Conservation (phyloP, 2,329 filamentous ascomycete genomes). For the Fusarium denticulatum region DNA sequence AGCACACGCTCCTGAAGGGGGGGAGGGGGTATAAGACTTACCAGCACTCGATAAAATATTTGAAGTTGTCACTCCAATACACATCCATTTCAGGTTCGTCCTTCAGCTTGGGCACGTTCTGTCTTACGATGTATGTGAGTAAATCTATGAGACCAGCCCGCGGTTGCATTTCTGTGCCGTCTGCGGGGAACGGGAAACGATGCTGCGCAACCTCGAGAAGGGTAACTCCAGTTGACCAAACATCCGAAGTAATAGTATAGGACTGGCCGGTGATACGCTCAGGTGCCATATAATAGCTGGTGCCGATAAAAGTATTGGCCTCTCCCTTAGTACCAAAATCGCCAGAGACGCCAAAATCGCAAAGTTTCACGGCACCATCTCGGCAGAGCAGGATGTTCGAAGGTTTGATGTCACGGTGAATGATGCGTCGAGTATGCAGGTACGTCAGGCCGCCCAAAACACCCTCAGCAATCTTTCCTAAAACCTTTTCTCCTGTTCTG, state of each 20-base stretch:
- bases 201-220: constrained; percentile 99
- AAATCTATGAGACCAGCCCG: constrained; percentile 93
- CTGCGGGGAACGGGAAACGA: constrained; percentile 96
- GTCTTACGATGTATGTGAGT: constrained; percentile 95
- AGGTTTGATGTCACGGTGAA: constrained; percentile 98
- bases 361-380: constrained; percentile 93
- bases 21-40: constrained; percentile 61
- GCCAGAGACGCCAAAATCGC: constrained; percentile 97
- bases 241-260: constrained; percentile 98
- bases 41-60: constrained; percentile 99
- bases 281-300: constrained; percentile 99
- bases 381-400: constrained; percentile 96
- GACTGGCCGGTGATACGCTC: constrained; percentile 97
- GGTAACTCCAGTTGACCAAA: constrained; percentile 97
- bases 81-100: constrained; percentile 92
- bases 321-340: constrained; percentile 99
- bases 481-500: constrained; percentile 93
- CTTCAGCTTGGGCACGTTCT: constrained; percentile 93
- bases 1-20: constrained; percentile 14
- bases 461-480: constrained; percentile 96
- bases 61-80: constrained; percentile 96
- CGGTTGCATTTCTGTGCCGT: constrained; percentile 95
- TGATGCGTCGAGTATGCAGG: constrained; percentile 94
- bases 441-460: constrained; percentile 95
- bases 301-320: constrained; percentile 98